Percentiles rank a stretch among this genome's conserved stretches.
Conservation (phyloP, 192 early-diverging fungal genomes). For the Backusella liffmaniae region DNA sequence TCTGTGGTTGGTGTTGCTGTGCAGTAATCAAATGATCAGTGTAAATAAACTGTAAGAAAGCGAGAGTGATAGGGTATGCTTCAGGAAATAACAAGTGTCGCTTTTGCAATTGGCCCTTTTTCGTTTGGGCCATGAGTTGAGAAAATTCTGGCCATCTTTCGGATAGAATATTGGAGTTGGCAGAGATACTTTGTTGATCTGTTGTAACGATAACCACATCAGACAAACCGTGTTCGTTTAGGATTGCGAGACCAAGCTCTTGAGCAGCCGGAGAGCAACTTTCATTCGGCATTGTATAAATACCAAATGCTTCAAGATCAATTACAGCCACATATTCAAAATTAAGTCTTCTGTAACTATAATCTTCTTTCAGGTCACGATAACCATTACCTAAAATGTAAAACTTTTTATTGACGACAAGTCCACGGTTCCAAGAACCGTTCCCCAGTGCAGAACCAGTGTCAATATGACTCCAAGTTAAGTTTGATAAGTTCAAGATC, state of each 20-base stretch:
- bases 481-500: slow-evolving; percentile 59
- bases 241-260: slow-evolving; percentile 52
- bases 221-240: slow-evolving; percentile 53
- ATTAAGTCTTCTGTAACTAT: slow-evolving; percentile 74
- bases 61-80: slow-evolving; percentile 26
- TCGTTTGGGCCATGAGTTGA: slow-evolving; percentile 26
- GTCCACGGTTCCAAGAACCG: slow-evolving; percentile 79
- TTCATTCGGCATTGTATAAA: slow-evolving; percentile 48
- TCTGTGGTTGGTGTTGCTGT: slow-evolving; percentile 62
- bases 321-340: slow-evolving; percentile 72
- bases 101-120: neutral
- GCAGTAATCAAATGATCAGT: slow-evolving; percentile 57
- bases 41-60: slow-evolving; percentile 41
- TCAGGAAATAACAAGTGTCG: slow-evolving; percentile 27
- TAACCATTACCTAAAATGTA: slow-evolving; percentile 71
- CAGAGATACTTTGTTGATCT: slow-evolving; percentile 48
- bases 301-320: slow-evolving; percentile 72
- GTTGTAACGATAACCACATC: slow-evolving; percentile 54
- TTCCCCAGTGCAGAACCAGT: slow-evolving; percentile 64
- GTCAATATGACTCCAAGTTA: slow-evolving; percentile 64
- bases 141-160: slow-evolving; percentile 57
- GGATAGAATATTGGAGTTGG: slow-evolving; percentile 51
- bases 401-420: slow-evolving; percentile 62
- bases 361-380: slow-evolving; percentile 73
- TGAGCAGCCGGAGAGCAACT: slow-evolving; percentile 50